Evolutionary conservation across 257 asterid species (phyloP).

Genomic region (Salvia miltiorrhiza): DNA sequence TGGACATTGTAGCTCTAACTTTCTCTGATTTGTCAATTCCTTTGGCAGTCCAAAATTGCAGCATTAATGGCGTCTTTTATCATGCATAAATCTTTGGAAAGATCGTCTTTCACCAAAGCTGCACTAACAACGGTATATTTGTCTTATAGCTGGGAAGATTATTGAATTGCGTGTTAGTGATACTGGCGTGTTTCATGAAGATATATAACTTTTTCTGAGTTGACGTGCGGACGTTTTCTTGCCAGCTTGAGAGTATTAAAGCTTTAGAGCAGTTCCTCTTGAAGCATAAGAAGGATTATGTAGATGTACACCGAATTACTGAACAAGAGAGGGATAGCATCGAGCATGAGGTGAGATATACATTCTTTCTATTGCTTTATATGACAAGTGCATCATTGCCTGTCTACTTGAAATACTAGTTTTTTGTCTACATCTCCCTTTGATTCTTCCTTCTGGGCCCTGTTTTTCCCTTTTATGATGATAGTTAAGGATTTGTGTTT

Average conservation of each 20-base stretch:
- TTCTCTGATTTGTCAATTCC: slow-evolving; percentile 17
- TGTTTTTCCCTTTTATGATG: not conserved
- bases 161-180: not conserved
- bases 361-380: slow-evolving; percentile 15
- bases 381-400: not conserved
- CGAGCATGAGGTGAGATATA: slow-evolving; percentile 78
- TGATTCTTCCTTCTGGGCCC: not conserved
- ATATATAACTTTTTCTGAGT: not conserved
- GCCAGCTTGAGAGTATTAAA: slow-evolving; percentile 73
- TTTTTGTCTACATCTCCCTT: slow-evolving; percentile 1
- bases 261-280: slow-evolving; percentile 74
- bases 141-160: not conserved
- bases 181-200: not conserved
- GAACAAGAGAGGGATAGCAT: slow-evolving; percentile 91
- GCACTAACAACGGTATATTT: slow-evolving; percentile 70
- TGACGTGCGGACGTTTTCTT: slow-evolving; percentile 7
- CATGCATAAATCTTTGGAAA: slow-evolving; percentile 64
- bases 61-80: slow-evolving; percentile 79
- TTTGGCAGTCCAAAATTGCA: slow-evolving; percentile 76
- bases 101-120: slow-evolving; percentile 72
- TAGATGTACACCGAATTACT: slow-evolving; percentile 84
- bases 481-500: not conserved
- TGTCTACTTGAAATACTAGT: not conserved
- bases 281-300: slow-evolving; percentile 91
- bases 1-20: not conserved